Conservation (phyloP, 1,139 yeast species). For the Geotrichum citri-aurantii region DNA sequence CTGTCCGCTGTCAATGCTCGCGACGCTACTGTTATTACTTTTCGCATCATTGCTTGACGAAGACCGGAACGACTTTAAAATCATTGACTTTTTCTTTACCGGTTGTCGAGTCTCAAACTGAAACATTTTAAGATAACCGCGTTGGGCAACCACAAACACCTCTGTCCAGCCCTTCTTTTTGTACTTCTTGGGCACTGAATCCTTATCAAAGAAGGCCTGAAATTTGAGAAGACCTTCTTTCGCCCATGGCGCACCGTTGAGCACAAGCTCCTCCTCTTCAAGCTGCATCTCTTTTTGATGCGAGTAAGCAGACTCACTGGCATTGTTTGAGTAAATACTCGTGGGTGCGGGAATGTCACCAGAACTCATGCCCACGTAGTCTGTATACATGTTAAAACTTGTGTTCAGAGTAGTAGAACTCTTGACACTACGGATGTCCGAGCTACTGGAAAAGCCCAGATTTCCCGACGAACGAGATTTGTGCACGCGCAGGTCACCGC, state of each 20-base stretch:
- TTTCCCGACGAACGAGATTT: not conserved
- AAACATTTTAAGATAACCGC: constrained; percentile 34
- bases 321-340: not conserved
- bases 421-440: not conserved
- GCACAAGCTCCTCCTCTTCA: constrained; percentile 53
- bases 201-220: constrained; percentile 38
- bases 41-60: not conserved
- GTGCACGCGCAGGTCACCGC: not conserved
- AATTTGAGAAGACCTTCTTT: constrained; percentile 66
- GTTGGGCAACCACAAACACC: constrained; percentile 33
- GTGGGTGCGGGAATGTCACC: not conserved
- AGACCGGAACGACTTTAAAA: not conserved
- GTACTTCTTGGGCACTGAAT: constrained; percentile 18
- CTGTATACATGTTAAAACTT: not conserved
- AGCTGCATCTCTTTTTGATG: constrained; percentile 15
- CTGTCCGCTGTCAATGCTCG: not conserved
- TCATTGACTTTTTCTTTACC: not conserved
- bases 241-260: constrained; percentile 71
- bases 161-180: constrained; percentile 29
- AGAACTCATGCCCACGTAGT: not conserved
- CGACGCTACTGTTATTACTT: not conserved
- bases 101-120: constrained; percentile 24
- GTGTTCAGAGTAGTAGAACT: not conserved
- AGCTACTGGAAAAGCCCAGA: not conserved
- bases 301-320: not conserved